Evolutionary conservation across 2,329 filamentous ascomycete species (phyloP).

Genomic region (Pyrenophora graminea): DNA sequence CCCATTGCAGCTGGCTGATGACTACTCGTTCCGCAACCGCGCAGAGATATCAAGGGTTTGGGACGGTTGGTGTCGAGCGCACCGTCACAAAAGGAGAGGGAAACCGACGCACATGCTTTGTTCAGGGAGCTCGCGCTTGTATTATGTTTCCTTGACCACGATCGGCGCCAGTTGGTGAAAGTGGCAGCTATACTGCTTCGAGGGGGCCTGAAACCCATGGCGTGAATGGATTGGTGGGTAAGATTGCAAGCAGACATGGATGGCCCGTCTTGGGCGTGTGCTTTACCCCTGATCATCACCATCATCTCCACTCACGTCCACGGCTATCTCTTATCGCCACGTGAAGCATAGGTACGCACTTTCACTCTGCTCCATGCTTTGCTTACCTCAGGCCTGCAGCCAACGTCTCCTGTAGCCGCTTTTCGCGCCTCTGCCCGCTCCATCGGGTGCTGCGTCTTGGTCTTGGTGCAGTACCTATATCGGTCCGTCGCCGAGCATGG

Average conservation of each 20-base stretch:
- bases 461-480: too few species aligned
- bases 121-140: constrained; percentile 1
- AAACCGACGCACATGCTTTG: constrained; percentile 2
- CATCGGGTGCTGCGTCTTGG: too few species aligned
- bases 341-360: background rate
- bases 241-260: constrained; percentile 3
- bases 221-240: constrained; percentile 4
- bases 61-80: constrained; percentile 1
- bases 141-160: constrained; percentile 8
- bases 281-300: constrained; percentile 15
- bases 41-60: constrained; percentile 3
- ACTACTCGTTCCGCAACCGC: constrained; percentile 10
- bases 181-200: constrained; percentile 6
- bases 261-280: constrained; percentile 1
- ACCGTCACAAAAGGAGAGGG: background rate
- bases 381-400: too few species aligned
- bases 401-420: too few species aligned
- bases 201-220: constrained; percentile 6
- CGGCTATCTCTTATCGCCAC: constrained; percentile 9
- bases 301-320: constrained; percentile 4
- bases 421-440: too few species aligned
- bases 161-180: constrained; percentile 2
- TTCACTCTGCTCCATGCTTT: too few species aligned
- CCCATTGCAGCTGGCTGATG: constrained; percentile 11
- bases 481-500: too few species aligned